Evolutionary conservation across 441 rosid species (phyloP).

Genomic region (Codiaeum variegatum): DNA sequence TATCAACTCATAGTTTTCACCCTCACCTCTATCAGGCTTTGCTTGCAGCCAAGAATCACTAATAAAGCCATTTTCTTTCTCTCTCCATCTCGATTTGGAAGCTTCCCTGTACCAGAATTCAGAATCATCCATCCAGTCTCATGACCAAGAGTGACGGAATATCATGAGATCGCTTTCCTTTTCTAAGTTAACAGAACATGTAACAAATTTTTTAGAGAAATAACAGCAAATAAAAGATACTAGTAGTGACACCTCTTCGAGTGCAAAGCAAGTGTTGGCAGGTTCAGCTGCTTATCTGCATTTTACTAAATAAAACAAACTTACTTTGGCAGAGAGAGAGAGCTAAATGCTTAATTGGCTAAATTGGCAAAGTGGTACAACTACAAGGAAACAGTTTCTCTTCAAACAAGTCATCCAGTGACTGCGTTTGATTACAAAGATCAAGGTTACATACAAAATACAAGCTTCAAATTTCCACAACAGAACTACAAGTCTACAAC

Average conservation of each 20-base stretch:
- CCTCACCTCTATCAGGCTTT: no score
- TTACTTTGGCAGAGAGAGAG: not conserved
- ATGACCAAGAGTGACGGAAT: not conserved
- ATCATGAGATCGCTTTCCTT: not conserved
- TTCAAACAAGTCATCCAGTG: constrained; percentile 16
- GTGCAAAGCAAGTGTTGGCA: not conserved
- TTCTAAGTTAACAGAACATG: not conserved
- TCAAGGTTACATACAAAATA: constrained; percentile 18
- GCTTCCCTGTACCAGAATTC: not conserved
- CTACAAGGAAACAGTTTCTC: constrained; percentile 8
- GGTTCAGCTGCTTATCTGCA: not conserved
- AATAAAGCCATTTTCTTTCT: no score
- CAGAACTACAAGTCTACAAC: not conserved
- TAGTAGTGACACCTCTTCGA: not conserved
- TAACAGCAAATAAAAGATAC: not conserved
- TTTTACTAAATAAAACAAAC: not conserved
- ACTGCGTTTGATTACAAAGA: constrained; percentile 20
- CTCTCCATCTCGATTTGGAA: not conserved
- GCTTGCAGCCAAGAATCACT: no score
- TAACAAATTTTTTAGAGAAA: not conserved
- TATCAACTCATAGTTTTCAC: no score
- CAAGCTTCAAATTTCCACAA: constrained; percentile 25
- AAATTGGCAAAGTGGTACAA: constrained; percentile 18
- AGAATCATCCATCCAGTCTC: not conserved
- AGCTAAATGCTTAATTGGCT: not conserved